Percentiles rank a stretch among this genome's conserved stretches.
phyloP scores from a whole-genome alignment of 2,329 filamentous ascomycete genomes.

The Talaromyces sp. region DNA sequence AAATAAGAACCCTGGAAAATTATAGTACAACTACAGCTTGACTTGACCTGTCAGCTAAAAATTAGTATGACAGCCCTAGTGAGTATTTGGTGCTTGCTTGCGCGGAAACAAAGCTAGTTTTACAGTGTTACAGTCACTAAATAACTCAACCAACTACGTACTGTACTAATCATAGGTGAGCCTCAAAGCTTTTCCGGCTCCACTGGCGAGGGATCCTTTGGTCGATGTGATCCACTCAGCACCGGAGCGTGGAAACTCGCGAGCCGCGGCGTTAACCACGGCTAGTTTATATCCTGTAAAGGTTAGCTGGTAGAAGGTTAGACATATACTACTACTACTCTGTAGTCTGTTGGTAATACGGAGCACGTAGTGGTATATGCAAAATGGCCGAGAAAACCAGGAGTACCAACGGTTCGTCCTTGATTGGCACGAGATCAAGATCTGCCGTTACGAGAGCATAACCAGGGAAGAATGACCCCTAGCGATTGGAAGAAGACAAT shows the following conservation, averaged over 20 bases:
- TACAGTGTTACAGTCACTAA: background rate
- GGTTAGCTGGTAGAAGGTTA: too few species aligned
- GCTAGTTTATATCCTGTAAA: background rate
- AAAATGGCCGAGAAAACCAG: background rate
- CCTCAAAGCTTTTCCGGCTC: background rate
- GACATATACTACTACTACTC: background rate
- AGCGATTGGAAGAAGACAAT: background rate
- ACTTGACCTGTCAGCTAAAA: too few species aligned
- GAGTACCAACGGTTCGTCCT: too few species aligned
- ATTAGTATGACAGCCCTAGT: too few species aligned
- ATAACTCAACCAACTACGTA: background rate
- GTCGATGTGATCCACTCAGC: background rate
- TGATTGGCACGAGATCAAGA: background rate
- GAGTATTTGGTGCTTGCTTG: too few species aligned
- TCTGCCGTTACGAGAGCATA: background rate
- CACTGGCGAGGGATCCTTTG: background rate
- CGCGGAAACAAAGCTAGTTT: background rate
- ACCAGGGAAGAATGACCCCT: background rate
- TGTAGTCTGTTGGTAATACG: background rate
- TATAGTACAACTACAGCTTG: background rate
- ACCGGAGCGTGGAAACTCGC: background rate
- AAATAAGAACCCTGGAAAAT: background rate
- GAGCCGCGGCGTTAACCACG: background rate
- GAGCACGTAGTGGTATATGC: background rate
- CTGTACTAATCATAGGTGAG: background rate